A percentile compares a stretch with the other conserved stretches of the same genome.
These are phyloP conservation scores for Pseudogymnoascus sp. DNA, from an alignment of 2,329 filamentous ascomycete genomes.

Conservation along the genomic window DNA sequence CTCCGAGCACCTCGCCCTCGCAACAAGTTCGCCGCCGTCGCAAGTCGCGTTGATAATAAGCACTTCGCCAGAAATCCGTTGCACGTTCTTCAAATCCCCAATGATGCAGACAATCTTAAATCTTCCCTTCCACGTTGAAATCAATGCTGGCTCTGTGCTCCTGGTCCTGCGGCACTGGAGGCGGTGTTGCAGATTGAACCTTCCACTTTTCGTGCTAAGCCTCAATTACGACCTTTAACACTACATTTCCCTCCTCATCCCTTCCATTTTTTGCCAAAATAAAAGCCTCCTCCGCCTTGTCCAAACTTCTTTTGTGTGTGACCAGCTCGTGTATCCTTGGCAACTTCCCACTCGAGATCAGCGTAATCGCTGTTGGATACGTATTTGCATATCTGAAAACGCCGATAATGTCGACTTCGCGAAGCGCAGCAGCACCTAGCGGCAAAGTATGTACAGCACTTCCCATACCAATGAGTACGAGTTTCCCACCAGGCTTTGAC, in stretches of 20 bases:
- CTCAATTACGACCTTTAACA: slow-evolving; percentile 63
- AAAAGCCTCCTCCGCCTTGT: slow-evolving; percentile 54
- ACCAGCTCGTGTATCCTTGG: slow-evolving; percentile 62
- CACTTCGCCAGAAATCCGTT: no score
- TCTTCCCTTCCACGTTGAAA: no score
- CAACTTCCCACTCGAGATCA: slow-evolving; percentile 43
- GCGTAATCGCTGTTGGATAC: slow-evolving; percentile 59
- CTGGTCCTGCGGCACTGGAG: no score
- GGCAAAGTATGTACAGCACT: slow-evolving; percentile 67
- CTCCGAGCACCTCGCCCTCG: no score
- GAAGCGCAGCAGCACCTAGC: slow-evolving; percentile 60
- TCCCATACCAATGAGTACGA: slow-evolving; percentile 74
- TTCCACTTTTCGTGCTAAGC: slow-evolving; percentile 28
- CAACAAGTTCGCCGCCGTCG: no score
- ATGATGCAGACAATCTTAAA: no score
- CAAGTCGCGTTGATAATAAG: no score
- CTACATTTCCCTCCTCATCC: slow-evolving; percentile 58
- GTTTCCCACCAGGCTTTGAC: slow-evolving; percentile 58
- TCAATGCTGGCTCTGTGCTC: no score
- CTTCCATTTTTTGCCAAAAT: slow-evolving; percentile 60
- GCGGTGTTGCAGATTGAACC: no score
- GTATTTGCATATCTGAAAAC: slow-evolving; percentile 73
- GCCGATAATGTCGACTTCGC: slow-evolving; percentile 70
- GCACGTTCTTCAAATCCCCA: no score
- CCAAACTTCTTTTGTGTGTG: slow-evolving; percentile 61